Conservation (phyloP, 805 yeast species). For the Yamadazyma olivae region DNA sequence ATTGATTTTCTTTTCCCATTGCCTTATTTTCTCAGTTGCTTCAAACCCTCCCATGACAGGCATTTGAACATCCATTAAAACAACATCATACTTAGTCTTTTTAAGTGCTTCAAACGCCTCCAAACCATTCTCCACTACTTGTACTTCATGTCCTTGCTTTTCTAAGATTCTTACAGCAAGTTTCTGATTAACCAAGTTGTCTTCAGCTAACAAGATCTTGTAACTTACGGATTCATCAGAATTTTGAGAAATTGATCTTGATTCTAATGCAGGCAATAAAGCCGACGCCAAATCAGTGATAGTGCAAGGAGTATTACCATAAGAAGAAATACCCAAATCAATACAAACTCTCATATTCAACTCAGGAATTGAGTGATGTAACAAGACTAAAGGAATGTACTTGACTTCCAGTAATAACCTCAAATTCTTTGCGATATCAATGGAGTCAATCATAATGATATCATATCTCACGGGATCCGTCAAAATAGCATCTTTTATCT, state of each 20-base stretch:
- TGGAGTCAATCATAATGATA: conserved; percentile 76
- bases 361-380: conserved; percentile 72
- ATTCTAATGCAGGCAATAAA: conserved; percentile 79
- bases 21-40: conserved; percentile 81
- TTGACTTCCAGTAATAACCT: conserved; percentile 73
- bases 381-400: conserved; percentile 77
- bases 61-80: conserved; percentile 93
- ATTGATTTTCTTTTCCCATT: conserved; percentile 79
- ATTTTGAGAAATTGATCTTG: conserved; percentile 75
- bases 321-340: conserved; percentile 82
- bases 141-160: conserved; percentile 80
- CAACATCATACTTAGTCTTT: conserved; percentile 68
- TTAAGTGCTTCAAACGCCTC: conserved; percentile 78
- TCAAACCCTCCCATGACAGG: conserved; percentile 95
- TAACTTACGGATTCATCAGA: conserved; percentile 75
- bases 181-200: conserved; percentile 83
- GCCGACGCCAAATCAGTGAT: conserved; percentile 79
- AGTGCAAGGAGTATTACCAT: conserved; percentile 86
- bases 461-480: conserved; percentile 63
- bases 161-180: conserved; percentile 81
- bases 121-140: conserved; percentile 82
- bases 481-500: conserved; percentile 56
- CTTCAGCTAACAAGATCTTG: conserved; percentile 79
- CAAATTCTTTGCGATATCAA: conserved; percentile 68
- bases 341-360: conserved; percentile 78